Evolutionary conservation across 1,139 yeast species (phyloP).

Genomic region (Geotrichum klebahnii): DNA sequence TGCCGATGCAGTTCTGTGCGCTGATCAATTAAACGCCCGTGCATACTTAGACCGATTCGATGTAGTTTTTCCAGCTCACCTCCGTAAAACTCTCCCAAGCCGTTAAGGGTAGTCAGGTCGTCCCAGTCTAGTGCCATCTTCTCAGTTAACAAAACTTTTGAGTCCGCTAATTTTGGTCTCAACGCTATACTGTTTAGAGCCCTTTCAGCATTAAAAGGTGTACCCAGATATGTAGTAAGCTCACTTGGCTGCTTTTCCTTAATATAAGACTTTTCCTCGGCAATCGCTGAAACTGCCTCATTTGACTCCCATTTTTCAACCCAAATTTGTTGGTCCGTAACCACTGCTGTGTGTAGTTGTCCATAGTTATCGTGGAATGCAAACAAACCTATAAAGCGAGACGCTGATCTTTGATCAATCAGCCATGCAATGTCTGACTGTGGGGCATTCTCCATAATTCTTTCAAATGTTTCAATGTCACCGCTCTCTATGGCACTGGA

Average conservation of each 20-base stretch:
- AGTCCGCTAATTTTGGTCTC: slow-evolving; percentile 2
- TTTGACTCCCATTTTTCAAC: slow-evolving; percentile 5
- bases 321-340: slow-evolving; percentile 1
- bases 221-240: slow-evolving; percentile 9
- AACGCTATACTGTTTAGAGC: slow-evolving; percentile 5
- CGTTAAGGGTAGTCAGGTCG: slow-evolving; percentile 31
- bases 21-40: slow-evolving; percentile 37
- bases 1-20: slow-evolving; percentile 42
- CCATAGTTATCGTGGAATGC: slow-evolving; percentile 1
- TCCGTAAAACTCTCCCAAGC: slow-evolving; percentile 27
- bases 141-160: slow-evolving; percentile 16
- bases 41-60: slow-evolving; percentile 35
- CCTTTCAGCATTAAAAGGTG: slow-evolving; percentile 2
- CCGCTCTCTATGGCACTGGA: slow-evolving; percentile 31
- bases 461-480: background rate
- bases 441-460: background rate
- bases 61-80: slow-evolving; percentile 33
- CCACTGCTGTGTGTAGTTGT: slow-evolving; percentile 4
- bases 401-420: background rate
- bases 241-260: background rate
- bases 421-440: slow-evolving; percentile 7
- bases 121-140: slow-evolving; percentile 20
- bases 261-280: background rate
- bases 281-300: background rate
- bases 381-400: background rate